Percentiles rank a stretch among this genome's conserved stretches.
Evolutionary conservation across 305 asterid genomes (phyloP).

Genomic region (Salvia sclarea): DNA sequence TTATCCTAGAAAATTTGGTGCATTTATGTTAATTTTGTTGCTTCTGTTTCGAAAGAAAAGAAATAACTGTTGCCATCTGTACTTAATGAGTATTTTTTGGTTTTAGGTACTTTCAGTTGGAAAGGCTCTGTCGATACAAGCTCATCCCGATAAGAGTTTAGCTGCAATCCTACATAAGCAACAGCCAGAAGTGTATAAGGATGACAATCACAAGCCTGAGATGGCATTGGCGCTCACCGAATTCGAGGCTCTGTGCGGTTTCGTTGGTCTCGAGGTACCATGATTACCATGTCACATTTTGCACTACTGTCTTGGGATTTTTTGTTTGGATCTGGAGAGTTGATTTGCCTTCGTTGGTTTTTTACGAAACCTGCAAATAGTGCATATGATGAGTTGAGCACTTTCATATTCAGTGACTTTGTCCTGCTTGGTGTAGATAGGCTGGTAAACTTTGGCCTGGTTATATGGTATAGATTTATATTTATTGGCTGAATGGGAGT

Average conservation of each 20-base stretch:
- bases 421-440: slow-evolving; percentile 4
- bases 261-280: slow-evolving; percentile 59
- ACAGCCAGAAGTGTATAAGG: slow-evolving; percentile 61
- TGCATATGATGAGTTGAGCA: not conserved
- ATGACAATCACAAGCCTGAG: slow-evolving; percentile 85
- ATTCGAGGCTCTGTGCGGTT: slow-evolving; percentile 71
- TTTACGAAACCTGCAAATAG: not conserved
- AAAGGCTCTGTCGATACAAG: slow-evolving; percentile 77
- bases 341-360: not conserved
- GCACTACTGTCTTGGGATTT: not conserved
- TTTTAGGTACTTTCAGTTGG: slow-evolving; percentile 71
- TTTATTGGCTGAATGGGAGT: slow-evolving; percentile 5
- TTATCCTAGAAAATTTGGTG: not conserved
- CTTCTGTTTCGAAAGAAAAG: not conserved
- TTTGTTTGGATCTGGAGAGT: slow-evolving; percentile 19
- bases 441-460: slow-evolving; percentile 20
- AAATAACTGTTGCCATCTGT: not conserved
- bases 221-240: slow-evolving; percentile 77
- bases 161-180: slow-evolving; percentile 59
- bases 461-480: not conserved
- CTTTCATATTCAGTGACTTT: slow-evolving; percentile 8
- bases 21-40: not conserved
- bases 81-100: not conserved
- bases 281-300: slow-evolving; percentile 5
- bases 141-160: slow-evolving; percentile 74